Evolutionary conservation across 139 green algal species (phyloP).

Genomic region (Coccomyxa sp.): DNA sequence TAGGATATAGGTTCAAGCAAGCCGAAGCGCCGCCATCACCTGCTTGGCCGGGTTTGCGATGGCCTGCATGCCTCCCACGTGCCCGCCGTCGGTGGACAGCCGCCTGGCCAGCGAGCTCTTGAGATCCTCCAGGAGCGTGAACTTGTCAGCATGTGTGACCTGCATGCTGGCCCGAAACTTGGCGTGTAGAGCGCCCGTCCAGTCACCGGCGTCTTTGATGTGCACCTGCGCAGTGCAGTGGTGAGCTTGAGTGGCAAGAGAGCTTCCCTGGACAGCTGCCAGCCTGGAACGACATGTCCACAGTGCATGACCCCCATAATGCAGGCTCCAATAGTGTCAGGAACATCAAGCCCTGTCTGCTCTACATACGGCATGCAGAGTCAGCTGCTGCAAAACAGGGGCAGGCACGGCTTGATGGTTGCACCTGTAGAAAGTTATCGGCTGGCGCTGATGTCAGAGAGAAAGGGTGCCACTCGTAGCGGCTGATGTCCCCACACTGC

Average conservation of each 20-base stretch:
- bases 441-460: background rate
- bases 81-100: too few relatives aligned
- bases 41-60: too few relatives aligned
- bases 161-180: background rate
- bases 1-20: too few relatives aligned
- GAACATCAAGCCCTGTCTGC: background rate
- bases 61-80: too few relatives aligned
- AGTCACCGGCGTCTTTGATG: background rate
- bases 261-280: too few relatives aligned
- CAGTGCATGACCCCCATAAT: too few relatives aligned
- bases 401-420: too few relatives aligned
- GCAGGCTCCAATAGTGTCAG: background rate
- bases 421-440: background rate
- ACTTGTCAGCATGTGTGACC: background rate
- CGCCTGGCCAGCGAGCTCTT: too few relatives aligned
- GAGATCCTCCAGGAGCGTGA: too few relatives aligned
- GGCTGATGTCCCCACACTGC: background rate
- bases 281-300: too few relatives aligned
- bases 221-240: background rate
- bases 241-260: background rate
- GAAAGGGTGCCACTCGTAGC: background rate
- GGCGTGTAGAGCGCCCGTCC: background rate
- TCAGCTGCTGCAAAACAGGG: background rate
- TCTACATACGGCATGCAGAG: background rate
- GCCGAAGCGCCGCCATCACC: too few relatives aligned